phyloP scores from a whole-genome alignment of 2,329 filamentous ascomycete genomes.

The Amauroascus niger region DNA sequence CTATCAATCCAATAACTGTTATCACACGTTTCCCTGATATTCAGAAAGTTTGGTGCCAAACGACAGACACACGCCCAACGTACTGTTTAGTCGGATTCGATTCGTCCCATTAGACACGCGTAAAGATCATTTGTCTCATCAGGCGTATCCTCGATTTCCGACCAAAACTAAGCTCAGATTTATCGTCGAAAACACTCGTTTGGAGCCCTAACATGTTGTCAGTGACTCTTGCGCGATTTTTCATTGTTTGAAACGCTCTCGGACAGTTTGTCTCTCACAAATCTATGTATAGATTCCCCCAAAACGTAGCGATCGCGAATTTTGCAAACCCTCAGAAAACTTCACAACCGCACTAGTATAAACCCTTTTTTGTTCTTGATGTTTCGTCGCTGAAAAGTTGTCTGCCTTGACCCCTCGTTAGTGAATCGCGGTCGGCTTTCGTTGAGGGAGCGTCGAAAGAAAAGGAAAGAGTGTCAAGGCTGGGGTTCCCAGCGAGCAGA shows the following conservation, averaged over 20 bases:
- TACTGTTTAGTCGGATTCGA: slow-evolving; percentile 7
- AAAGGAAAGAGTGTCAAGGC: not conserved
- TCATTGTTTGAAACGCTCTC: not conserved
- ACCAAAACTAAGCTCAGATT: not conserved
- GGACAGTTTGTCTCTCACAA: not conserved
- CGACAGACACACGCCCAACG: not conserved
- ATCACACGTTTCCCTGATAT: not conserved
- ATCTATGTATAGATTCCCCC: not conserved
- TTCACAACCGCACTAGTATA: not conserved
- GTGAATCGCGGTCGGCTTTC: slow-evolving; percentile 4
- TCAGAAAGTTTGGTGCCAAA: not conserved
- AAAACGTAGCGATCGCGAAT: not conserved
- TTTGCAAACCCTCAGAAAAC: not conserved
- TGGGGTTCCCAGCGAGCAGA: not conserved
- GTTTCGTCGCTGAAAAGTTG: not conserved
- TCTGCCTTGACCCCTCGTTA: slow-evolving; percentile 9
- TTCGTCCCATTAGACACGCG: slow-evolving; percentile 12
- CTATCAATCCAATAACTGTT: slow-evolving; percentile 1
- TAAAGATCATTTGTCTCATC: slow-evolving; percentile 12
- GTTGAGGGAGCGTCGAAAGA: not conserved
- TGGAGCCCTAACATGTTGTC: not conserved
- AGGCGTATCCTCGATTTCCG: slow-evolving; percentile 6
- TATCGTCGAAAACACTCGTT: not conserved
- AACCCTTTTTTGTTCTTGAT: not conserved
- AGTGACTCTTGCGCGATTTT: not conserved